Percentiles rank a stretch among this genome's conserved stretches.
Conservation (phyloP, 1,139 yeast species). For the Sugiyamaella castrensis region DNA sequence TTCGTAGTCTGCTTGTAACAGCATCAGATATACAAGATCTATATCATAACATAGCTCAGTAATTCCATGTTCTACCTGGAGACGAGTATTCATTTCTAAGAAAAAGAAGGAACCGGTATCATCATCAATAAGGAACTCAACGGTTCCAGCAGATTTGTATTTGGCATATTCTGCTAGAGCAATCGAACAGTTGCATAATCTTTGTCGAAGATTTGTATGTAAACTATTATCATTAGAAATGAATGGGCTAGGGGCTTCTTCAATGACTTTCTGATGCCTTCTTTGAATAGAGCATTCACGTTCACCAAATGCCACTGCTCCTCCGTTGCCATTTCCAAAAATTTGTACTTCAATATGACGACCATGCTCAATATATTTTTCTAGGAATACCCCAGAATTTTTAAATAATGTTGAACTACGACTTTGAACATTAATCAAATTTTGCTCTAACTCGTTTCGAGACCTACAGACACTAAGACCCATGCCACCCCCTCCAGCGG, state of each 20-base stretch:
- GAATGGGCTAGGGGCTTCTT: conserved; percentile 69
- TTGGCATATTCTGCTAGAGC: conserved; percentile 78
- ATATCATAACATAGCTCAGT: conserved; percentile 97
- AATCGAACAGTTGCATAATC: conserved; percentile 88
- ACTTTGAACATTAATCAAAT: conserved; percentile 83
- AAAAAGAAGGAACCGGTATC: conserved; percentile 86
- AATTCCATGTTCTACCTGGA: conserved; percentile 95
- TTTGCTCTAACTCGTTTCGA: conserved; percentile 85
- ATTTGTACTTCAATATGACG: conserved; percentile 96
- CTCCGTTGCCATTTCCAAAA: conserved; percentile 87
- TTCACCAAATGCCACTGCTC: conserved; percentile 89
- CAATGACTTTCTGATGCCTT: conserved; percentile 97
- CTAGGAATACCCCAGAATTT: conserved; percentile 94
- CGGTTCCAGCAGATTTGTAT: conserved; percentile 95
- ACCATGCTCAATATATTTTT: conserved; percentile 87
- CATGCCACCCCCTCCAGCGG: conserved; percentile 98
- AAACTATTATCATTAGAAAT: conserved; percentile 60
- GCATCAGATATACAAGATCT: conserved; percentile 56
- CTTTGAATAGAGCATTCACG: conserved; percentile 98
- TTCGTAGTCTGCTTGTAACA: conserved; percentile 6
- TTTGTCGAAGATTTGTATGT: conserved; percentile 74
- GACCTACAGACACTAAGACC: conserved; percentile 98
- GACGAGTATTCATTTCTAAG: conserved; percentile 95
- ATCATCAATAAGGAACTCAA: conserved; percentile 88
- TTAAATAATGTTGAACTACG: conserved; percentile 95